Base-by-base conservation (phyloP, 1,139 yeast species). In the Pichia terricola region DNA sequence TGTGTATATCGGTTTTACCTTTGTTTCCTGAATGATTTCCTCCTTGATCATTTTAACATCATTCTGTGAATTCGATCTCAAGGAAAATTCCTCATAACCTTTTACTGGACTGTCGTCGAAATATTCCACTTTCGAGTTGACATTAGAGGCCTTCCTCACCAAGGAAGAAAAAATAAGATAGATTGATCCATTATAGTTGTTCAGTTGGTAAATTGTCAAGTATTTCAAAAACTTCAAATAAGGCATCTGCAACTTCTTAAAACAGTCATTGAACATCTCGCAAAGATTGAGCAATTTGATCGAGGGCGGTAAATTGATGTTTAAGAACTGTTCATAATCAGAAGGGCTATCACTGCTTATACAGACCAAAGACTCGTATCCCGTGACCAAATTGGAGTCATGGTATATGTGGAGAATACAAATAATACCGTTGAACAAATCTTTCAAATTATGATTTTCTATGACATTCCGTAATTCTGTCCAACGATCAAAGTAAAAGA, bases 101-200 rank as follows among this genome's bases (percentile, higher is more conserved):
- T 42, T 41, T 2, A 46, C 34, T 4, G 37, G 40, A 3, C 27
- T 30, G 3, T 42, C 47, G 31, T 49, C 51, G 35, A 35, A 47
- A 27, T 45, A 42, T 9, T 49, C 46, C 11, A 55, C 39, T 22
- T 48, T 54, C 3, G 34, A 35, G 22, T 37, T 39, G 22, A 26
- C 36, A 10, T 8, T 41, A 35, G 9, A 36, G 5, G 34, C 26
- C 10, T 28, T 32, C 27, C 43, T 45, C 4, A 41, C 36, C 9
- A 58, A 25, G n/a, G 38, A 38, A n/a, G 58, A 45, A 6, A 59
- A 51, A 6, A 60, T 31, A 25, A 53, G 40, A 35, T 58, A 60
- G 16, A 60, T 50, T 4, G 60, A 54, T 16, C 55, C 55, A 33
- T 52, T 47, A 30, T 53, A 50, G 41, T 53, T 57, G 42, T 60